These are phyloP conservation scores for Cadophora sp. DNA, from an alignment of 2,329 filamentous ascomycete species.

Conservation along the genomic window DNA sequence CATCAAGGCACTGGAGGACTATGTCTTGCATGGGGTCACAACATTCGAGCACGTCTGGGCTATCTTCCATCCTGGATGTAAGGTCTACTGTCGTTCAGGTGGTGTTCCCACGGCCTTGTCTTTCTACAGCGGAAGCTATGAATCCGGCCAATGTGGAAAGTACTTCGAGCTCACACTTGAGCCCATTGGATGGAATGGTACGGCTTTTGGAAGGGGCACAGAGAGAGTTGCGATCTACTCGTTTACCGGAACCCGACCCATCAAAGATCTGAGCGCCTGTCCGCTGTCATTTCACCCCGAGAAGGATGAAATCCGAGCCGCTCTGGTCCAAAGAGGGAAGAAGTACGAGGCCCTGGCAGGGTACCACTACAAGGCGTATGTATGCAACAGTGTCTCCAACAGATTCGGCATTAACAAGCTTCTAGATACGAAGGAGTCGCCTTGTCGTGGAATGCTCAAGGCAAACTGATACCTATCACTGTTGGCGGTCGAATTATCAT, in stretches of 20 bases:
- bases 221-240: conserved; percentile 42
- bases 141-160: conserved; percentile 16
- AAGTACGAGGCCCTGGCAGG: neutral
- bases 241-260: neutral
- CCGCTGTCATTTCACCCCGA: conserved; percentile 4
- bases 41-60: conserved; percentile 53
- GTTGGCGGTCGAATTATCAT: neutral
- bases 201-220: conserved; percentile 48
- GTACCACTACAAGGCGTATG: neutral
- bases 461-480: neutral
- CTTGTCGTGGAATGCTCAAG: neutral
- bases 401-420: neutral
- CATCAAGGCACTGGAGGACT: conserved; percentile 34
- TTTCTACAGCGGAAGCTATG: conserved; percentile 1
- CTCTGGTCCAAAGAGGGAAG: neutral
- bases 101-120: neutral
- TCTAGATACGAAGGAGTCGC: neutral
- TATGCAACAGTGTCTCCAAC: neutral
- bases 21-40: conserved; percentile 49
- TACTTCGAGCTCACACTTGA: neutral
- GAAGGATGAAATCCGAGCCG: neutral
- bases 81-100: neutral
- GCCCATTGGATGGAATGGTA: conserved; percentile 7
- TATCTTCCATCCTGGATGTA: conserved; percentile 29
- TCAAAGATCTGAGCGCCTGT: neutral